phyloP scores from a whole-genome alignment of 2,329 filamentous ascomycete genomes.

The Thermothelomyces thermophilus region DNA sequence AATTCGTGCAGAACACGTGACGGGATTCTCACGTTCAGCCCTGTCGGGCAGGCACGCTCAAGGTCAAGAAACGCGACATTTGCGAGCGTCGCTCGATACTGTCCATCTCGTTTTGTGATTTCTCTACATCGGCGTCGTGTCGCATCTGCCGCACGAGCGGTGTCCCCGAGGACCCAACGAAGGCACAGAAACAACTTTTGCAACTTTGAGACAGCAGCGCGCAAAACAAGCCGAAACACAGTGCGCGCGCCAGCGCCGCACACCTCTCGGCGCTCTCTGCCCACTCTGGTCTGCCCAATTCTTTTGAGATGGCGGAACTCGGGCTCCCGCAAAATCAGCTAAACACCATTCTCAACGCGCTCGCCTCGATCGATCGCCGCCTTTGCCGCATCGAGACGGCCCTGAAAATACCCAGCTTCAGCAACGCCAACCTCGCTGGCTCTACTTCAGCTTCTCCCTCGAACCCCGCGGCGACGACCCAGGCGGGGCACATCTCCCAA shows the following conservation, averaged over 20 bases:
- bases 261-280: not conserved
- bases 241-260: not conserved
- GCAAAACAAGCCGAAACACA: not conserved
- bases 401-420: slow-evolving; percentile 17
- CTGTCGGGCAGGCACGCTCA: slow-evolving; percentile 6
- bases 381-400: slow-evolving; percentile 27
- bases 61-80: not conserved
- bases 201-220: too few relatives aligned
- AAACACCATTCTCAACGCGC: slow-evolving; percentile 25
- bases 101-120: not conserved
- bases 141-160: not conserved
- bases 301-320: slow-evolving; percentile 17
- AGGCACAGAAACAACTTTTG: not conserved
- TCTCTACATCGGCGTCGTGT: not conserved
- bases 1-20: slow-evolving; percentile 27
- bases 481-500: slow-evolving; percentile 6
- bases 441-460: slow-evolving; percentile 2
- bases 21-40: slow-evolving; percentile 14
- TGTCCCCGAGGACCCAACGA: not conserved
- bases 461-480: slow-evolving; percentile 2
- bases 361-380: slow-evolving; percentile 29
- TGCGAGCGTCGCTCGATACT: not conserved
- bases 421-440: not conserved
- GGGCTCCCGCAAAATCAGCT: slow-evolving; percentile 20
- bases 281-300: too few relatives aligned